A percentile compares a stretch with the other conserved stretches of the same genome.
Conservation (phyloP, 495 filamentous ascomycete genomes). For the Lepraria neglecta region DNA sequence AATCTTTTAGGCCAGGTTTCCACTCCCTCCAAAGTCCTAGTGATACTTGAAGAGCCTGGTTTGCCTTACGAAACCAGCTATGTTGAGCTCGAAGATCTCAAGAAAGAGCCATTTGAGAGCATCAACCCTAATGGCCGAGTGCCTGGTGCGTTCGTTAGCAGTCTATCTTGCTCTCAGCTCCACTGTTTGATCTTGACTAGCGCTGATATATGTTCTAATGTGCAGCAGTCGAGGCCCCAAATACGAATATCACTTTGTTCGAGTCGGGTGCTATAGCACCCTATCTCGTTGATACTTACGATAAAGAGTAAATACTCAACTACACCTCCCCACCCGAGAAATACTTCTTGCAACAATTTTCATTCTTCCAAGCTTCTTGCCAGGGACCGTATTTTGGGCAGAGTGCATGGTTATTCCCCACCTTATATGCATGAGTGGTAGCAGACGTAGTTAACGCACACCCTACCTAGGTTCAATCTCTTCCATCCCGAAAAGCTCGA, state of each 20-base stretch:
- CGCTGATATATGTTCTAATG: background rate
- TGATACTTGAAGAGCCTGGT: conserved; percentile 41
- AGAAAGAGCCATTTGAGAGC: conserved; percentile 40
- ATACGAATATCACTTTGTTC: conserved; percentile 37
- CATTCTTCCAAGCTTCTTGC: conserved; percentile 39
- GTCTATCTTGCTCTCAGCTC: background rate
- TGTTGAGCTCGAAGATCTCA: conserved; percentile 42
- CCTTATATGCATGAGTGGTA: too few relatives aligned
- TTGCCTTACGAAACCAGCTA: conserved; percentile 31
- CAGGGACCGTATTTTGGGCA: conserved; percentile 42
- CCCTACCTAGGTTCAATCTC: conserved; percentile 40
- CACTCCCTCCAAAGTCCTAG: conserved; percentile 47
- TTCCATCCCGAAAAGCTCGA: conserved; percentile 43
- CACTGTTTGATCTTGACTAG: too few relatives aligned
- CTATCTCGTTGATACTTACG: conserved; percentile 55
- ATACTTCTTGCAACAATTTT: conserved; percentile 33
- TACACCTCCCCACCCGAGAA: conserved; percentile 35
- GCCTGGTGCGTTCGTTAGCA: conserved; percentile 18
- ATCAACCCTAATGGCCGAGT: conserved; percentile 61
- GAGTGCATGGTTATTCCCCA: conserved; percentile 32
- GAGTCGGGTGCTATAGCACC: conserved; percentile 36
- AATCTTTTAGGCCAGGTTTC: conserved; percentile 30
- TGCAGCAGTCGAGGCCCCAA: conserved; percentile 38
- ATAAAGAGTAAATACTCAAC: conserved; percentile 45
- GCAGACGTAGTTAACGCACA: too few relatives aligned